These are phyloP conservation scores for Colletotrichum euphorbiae DNA, from an alignment of 2,329 filamentous ascomycete species.

Conservation along the genomic window DNA sequence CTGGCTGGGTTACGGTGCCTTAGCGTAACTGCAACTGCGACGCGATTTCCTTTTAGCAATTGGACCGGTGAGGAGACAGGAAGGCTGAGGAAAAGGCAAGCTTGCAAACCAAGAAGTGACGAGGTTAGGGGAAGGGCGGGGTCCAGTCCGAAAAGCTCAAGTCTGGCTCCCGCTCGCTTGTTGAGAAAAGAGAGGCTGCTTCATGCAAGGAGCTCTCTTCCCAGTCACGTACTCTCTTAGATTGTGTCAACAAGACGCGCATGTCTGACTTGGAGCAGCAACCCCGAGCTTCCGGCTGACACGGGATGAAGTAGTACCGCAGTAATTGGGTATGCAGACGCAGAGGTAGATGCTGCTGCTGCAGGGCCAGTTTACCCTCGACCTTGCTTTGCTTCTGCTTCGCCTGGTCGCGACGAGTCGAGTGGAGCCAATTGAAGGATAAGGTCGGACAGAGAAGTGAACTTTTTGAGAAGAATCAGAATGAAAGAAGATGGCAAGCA, in stretches of 20 bases:
- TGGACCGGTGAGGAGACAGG: slow-evolving; percentile 4
- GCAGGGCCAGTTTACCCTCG: not conserved
- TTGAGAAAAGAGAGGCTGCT: slow-evolving; percentile 22
- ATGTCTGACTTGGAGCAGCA: too few species aligned
- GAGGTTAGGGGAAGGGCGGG: slow-evolving; percentile 1
- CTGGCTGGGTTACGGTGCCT: slow-evolving; percentile 19
- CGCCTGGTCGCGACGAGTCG: too few species aligned
- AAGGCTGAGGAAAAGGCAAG: not conserved
- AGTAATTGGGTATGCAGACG: too few species aligned
- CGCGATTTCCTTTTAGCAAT: slow-evolving; percentile 17
- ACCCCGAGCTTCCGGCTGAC: too few species aligned
- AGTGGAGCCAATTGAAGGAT: too few species aligned
- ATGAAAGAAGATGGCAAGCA: too few species aligned
- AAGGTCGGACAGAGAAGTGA: too few species aligned
- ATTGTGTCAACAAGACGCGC: not conserved
- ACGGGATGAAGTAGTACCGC: not conserved
- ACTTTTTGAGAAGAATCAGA: too few species aligned
- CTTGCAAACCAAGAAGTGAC: not conserved
- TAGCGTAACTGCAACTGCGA: slow-evolving; percentile 26
- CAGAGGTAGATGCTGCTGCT: too few species aligned
- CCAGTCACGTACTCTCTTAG: slow-evolving; percentile 13
- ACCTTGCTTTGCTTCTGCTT: not conserved
- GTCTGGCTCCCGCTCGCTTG: slow-evolving; percentile 17
- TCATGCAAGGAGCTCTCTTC: slow-evolving; percentile 7
- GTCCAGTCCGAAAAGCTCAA: slow-evolving; percentile 1